phyloP scores from a whole-genome alignment of 2,329 filamentous ascomycete species.

The Alternaria arborescens region DNA sequence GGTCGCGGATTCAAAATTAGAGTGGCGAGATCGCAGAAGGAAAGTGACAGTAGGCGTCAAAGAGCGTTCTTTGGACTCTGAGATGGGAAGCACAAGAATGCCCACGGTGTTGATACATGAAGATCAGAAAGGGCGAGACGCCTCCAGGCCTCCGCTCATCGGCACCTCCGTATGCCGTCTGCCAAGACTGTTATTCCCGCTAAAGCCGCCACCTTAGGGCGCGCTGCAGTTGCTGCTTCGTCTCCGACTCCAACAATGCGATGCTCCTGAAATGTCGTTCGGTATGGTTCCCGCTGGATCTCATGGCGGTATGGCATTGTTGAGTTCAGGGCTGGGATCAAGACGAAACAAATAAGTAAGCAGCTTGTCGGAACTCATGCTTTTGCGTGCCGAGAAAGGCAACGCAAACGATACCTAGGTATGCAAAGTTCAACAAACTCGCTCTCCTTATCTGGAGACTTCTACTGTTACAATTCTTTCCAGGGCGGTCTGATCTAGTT shows the following conservation, averaged over 20 bases:
- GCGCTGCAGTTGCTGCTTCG: not conserved
- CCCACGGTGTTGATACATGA: slow-evolving; percentile 10
- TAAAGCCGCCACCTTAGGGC: not conserved
- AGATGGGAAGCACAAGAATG: not conserved
- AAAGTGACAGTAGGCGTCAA: not conserved
- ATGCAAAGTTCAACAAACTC: not conserved
- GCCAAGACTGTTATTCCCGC: slow-evolving; percentile 8
- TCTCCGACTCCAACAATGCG: not conserved
- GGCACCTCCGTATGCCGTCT: not conserved
- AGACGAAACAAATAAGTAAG: slow-evolving; percentile 1
- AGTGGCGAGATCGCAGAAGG: slow-evolving; percentile 1
- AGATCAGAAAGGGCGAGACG: slow-evolving; percentile 8
- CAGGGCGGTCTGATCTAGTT: not conserved
- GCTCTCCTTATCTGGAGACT: not conserved
- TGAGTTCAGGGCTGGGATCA: not conserved
- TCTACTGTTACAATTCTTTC: not conserved
- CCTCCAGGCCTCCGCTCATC: slow-evolving; percentile 1
- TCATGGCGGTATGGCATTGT: not conserved
- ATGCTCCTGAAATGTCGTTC: not conserved
- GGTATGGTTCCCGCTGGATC: not conserved
- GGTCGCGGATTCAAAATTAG: not conserved
- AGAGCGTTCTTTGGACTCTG: not conserved
- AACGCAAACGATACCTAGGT: not conserved
- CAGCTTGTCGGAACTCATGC: not conserved
- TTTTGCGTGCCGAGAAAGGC: not conserved